Base-by-base conservation (phyloP, 192 early-diverging fungal genomes). In the Coemansia sp. region DNA sequence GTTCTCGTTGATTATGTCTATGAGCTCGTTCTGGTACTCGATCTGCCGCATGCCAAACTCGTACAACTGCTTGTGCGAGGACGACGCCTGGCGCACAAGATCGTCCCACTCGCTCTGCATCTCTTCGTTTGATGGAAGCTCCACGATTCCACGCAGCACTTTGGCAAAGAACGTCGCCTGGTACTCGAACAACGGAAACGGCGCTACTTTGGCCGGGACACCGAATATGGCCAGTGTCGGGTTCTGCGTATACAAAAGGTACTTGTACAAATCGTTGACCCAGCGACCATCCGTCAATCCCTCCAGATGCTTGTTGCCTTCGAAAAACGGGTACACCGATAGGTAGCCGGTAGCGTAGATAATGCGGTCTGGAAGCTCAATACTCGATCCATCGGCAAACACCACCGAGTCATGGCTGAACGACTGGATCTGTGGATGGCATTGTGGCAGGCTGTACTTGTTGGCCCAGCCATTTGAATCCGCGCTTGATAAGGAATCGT, bases 271-370 rank as follows among this genome's bases (percentile, higher is more conserved):
- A 36, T 83, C 65, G 20, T 63, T 43, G 14, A 85, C 75, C 9
- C 56, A 62, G 19, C 78, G 66, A 0, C 83, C 83, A 13, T 80
- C 67, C 0, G 66, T 61, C 25, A 17, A 33, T 3, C 0, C 25
- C 7, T 13, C 32, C 22, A 75, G 48, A 40, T 42, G 46, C 33
- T 25, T 45, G 36, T 55, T 52, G 49, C 61, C 50, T 11, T 60
- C 46, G 1, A 89, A 48, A 61, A 91, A 92, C 29, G 89, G 89
- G 65, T 78, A 87, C 3, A 68, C 69, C 36, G 82, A 87, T 0
- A 83, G 59, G 62, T 89, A 92, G 0, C 90, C 90, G 0, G 90
- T 92, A 23, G 86, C 89, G 53, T 82, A 86, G 0, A 92, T 73
- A 20, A 92, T 71, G 10, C 36, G 38, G 58, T 89, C 85, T 0